Percentiles rank a stretch among this genome's conserved stretches.
Evolutionary conservation across 2,329 filamentous ascomycete genomes (phyloP).

Genomic region (Shiraia sp.): DNA sequence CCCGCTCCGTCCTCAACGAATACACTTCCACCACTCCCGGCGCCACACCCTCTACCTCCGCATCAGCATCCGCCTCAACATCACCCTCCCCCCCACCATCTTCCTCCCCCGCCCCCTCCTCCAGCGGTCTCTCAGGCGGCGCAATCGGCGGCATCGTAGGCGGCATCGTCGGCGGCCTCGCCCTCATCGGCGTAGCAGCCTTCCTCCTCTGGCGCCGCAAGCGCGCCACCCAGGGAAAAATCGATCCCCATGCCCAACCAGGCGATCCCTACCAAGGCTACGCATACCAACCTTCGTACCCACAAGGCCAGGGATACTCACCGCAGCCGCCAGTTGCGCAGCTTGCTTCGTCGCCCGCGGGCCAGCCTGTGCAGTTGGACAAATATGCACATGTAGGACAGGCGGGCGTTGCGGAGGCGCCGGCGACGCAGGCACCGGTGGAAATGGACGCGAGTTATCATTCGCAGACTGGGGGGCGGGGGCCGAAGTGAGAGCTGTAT

Average conservation of each 20-base stretch:
- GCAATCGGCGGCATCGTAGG: conserved; percentile 28
- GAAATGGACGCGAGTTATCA: conserved; percentile 1
- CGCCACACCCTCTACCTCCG: conserved; percentile 2
- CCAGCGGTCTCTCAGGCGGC: conserved; percentile 10
- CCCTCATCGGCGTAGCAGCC: conserved; percentile 15
- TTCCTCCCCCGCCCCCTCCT: not conserved
- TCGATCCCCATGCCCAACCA: not conserved
- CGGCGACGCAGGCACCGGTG: not conserved
- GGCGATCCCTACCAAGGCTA: conserved; percentile 4
- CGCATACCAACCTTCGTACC: conserved; percentile 1
- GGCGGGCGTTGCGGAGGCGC: not conserved
- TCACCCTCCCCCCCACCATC: not conserved
- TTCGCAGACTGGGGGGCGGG: no score
- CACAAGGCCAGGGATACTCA: not conserved
- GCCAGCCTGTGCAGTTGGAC: no score
- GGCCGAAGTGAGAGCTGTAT: no score
- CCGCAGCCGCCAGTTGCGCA: conserved; percentile 2
- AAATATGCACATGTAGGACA: conserved; percentile 3
- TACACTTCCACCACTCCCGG: conserved; percentile 3
- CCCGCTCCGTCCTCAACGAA: conserved; percentile 6
- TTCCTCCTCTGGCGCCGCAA: conserved; percentile 14
- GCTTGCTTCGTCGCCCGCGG: not conserved
- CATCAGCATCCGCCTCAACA: not conserved
- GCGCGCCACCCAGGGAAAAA: not conserved
- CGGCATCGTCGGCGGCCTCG: conserved; percentile 20